Evolutionary conservation across 352 stramenopile genomes (phyloP).

Genomic region (Phytopythium cucurbitacearum): DNA sequence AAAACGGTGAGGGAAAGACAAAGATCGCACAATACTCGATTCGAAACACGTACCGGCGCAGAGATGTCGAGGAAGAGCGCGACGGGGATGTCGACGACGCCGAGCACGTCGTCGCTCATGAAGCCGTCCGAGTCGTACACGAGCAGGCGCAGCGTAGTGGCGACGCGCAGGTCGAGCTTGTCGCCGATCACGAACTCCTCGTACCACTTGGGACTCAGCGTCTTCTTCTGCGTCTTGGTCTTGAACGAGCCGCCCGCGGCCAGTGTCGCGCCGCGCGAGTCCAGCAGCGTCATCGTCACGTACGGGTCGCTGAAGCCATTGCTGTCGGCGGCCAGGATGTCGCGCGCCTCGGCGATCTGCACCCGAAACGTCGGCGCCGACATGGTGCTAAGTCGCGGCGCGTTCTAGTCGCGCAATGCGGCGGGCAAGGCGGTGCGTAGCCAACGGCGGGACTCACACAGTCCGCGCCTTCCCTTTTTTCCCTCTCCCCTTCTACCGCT

Average conservation of each 20-base stretch:
- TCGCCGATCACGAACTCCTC: slow-evolving; percentile 62
- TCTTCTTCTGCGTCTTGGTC: slow-evolving; percentile 69
- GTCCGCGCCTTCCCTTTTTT: too few species aligned
- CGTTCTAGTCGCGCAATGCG: neutral
- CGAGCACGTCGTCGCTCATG: slow-evolving; percentile 53
- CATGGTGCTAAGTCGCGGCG: neutral
- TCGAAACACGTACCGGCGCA: slow-evolving; percentile 7
- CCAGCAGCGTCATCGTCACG: slow-evolving; percentile 64
- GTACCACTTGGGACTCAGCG: slow-evolving; percentile 52
- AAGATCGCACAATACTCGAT: slow-evolving; percentile 6
- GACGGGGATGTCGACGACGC: slow-evolving; percentile 67
- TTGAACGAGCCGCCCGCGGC: slow-evolving; percentile 48
- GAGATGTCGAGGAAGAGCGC: slow-evolving; percentile 35
- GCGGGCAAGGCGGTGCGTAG: neutral
- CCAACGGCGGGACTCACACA: too few species aligned
- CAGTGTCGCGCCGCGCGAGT: slow-evolving; percentile 43
- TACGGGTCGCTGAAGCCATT: slow-evolving; percentile 72
- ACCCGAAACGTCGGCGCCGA: slow-evolving; percentile 22
- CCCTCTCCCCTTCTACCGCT: too few species aligned
- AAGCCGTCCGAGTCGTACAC: slow-evolving; percentile 60
- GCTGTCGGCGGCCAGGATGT: slow-evolving; percentile 60
- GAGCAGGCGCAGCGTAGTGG: slow-evolving; percentile 53
- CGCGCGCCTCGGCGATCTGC: slow-evolving; percentile 55
- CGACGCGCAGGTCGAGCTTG: slow-evolving; percentile 54
- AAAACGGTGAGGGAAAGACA: neutral